Conservation (phyloP, 352 stramenopile genomes). For the Globisporangium middletonii region DNA sequence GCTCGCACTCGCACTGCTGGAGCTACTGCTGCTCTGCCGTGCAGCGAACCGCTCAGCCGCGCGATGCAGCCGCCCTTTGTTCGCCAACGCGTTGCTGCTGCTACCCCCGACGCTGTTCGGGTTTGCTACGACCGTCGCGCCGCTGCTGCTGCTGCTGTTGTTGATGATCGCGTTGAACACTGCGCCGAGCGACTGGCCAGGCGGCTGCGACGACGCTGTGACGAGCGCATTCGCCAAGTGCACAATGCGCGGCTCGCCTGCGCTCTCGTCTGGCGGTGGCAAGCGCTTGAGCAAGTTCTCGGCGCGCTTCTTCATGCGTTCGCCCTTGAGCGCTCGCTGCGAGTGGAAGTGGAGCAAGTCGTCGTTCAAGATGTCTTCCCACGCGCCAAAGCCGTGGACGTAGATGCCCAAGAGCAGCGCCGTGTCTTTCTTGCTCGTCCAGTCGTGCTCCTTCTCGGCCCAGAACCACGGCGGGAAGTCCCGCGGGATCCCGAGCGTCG, state of each 20-base stretch:
- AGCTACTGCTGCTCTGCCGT: constrained; percentile 27
- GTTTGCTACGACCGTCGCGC: neutral
- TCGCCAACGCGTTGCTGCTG: constrained; percentile 15
- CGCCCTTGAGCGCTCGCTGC: constrained; percentile 79
- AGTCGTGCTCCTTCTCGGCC: constrained; percentile 82
- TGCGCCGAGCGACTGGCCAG: constrained; percentile 52
- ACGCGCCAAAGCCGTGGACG: constrained; percentile 79
- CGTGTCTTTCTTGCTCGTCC: constrained; percentile 71
- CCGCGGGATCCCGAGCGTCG: constrained; percentile 49
- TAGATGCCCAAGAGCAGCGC: constrained; percentile 77
- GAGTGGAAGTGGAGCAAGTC: constrained; percentile 70
- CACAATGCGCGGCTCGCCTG: constrained; percentile 56
- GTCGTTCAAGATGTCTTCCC: constrained; percentile 85
- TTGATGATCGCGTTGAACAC: constrained; percentile 83
- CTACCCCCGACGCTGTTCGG: constrained; percentile 34
- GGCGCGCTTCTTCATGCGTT: constrained; percentile 76
- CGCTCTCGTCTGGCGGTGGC: constrained; percentile 38
- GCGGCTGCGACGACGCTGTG: constrained; percentile 21
- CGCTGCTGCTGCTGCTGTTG: constrained; percentile 19
- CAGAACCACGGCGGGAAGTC: constrained; percentile 68
- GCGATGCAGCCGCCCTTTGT: constrained; percentile 52
- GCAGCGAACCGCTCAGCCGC: constrained; percentile 55
- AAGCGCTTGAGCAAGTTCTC: constrained; percentile 80
- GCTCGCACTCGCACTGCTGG: constrained; percentile 10
- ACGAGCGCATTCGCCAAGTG: constrained; percentile 41